Base-by-base conservation (phyloP, 352 stramenopile species). In the Globisporangium echinulatum region DNA sequence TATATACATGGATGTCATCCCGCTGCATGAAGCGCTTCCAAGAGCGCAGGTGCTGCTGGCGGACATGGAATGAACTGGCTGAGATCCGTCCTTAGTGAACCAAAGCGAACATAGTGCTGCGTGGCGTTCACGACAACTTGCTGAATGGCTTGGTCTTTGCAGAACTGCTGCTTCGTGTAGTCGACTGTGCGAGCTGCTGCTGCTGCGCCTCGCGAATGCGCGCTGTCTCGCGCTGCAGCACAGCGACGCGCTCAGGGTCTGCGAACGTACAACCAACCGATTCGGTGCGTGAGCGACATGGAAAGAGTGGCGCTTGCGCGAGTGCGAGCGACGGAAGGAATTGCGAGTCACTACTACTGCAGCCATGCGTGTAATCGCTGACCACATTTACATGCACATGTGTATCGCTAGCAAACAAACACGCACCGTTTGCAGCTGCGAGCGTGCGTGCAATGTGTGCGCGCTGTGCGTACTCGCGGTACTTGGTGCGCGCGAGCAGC, bases 161-260 rank as follows among this genome's bases (percentile, higher is more conserved):
- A 33, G 25, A 33, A 6, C 15, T 25, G n/a, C 47, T 19, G 3
- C 49, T 33, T 33, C 25, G 25, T 3, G 42, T 17, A 8, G 7
- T 17, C 48, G 73, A 78, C 54, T 68, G 50, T n/a, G 68, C 54
- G 15, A 83, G 64, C 2, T 62, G 63, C 57, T 70, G 57, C 47
- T 89, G 81, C 68, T 90, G 81, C 58, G 75, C 59, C 17, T 74
- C 56, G 19, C 81, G 76, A 54, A 90, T 69, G 40, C 77, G 79
- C 13, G 73, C 67, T n/a, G 75, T 74, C 68, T 88, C 78, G 60
- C 66, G 71, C 42, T 75, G 67, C 7, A 90, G 71, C 43, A 83
- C 59, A 14, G 70, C 73, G 19, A 90, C 76, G 38, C 80, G 74
- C 25, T 69, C 52, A 3, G 80, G 78, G 43, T 87, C 78, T 90